Conservation (phyloP, 495 filamentous ascomycete genomes). For the Penicillium paradoxum region DNA sequence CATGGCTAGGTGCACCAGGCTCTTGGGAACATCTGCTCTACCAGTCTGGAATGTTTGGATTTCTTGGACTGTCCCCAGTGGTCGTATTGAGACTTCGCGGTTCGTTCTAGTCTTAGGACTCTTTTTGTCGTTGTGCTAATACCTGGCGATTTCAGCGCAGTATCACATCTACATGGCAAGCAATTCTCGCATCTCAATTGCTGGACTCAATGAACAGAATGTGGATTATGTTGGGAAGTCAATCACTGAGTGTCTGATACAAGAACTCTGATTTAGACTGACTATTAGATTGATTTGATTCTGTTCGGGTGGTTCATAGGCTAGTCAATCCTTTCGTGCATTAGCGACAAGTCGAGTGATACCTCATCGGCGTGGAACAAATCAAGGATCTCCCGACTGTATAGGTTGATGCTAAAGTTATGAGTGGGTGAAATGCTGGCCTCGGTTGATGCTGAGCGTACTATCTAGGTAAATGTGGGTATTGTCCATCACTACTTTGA, state of each 20-base stretch:
- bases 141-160: conserved; percentile 18
- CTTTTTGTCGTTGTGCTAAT: neutral
- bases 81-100: conserved; percentile 28
- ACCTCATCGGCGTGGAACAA: too few species aligned
- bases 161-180: conserved; percentile 38
- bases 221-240: conserved; percentile 39
- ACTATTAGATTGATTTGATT: neutral
- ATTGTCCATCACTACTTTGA: too few species aligned
- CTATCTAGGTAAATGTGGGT: too few species aligned
- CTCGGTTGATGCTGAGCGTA: too few species aligned
- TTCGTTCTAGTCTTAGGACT: conserved; percentile 12
- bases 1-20: conserved; percentile 22
- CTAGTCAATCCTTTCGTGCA: too few species aligned
- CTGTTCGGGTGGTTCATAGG: neutral
- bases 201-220: conserved; percentile 38
- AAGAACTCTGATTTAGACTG: neutral
- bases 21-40: conserved; percentile 33
- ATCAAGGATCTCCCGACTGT: too few species aligned
- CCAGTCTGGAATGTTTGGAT: conserved; percentile 42
- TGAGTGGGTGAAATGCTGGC: too few species aligned
- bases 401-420: too few species aligned
- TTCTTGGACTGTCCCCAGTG: conserved; percentile 25
- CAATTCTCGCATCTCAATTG: conserved; percentile 35
- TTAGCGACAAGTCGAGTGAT: too few species aligned
- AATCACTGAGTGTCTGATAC: conserved; percentile 16